Evolutionary conservation across 768 basidiomycete species (phyloP).

Genomic region (Boletus fagicola): DNA sequence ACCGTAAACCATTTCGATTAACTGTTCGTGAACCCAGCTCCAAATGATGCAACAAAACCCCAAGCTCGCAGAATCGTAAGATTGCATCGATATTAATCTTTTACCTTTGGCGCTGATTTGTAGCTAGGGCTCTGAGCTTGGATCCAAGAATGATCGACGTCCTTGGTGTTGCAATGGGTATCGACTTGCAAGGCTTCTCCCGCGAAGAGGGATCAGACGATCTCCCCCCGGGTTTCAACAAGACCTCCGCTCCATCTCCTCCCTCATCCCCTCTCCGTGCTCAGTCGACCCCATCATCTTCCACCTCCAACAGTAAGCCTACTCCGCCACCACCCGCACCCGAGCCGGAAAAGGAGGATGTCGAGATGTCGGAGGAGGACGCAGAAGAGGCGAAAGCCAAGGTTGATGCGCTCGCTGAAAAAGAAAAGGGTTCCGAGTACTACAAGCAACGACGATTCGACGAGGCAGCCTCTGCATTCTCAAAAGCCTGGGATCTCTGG

Average conservation of each 20-base stretch:
- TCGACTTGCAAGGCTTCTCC: constrained; percentile 85
- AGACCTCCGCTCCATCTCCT: constrained; percentile 21
- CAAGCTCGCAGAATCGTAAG: constrained; percentile 55
- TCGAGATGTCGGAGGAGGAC: constrained; percentile 64
- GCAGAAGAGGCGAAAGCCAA: constrained; percentile 71
- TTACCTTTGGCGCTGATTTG: constrained; percentile 4
- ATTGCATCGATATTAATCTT: not conserved
- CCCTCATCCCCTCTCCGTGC: constrained; percentile 31
- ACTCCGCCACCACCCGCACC: constrained; percentile 40
- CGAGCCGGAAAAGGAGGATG: constrained; percentile 51
- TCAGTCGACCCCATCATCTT: constrained; percentile 38
- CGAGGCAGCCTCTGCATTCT: constrained; percentile 71
- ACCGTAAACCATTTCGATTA: not conserved
- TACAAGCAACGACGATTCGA: constrained; percentile 88
- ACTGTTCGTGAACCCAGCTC: constrained; percentile 40
- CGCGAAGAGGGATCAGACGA: constrained; percentile 84
- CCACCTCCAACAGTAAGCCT: constrained; percentile 41
- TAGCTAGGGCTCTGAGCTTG: constrained; percentile 47
- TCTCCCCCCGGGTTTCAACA: constrained; percentile 57
- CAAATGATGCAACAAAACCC: constrained; percentile 70
- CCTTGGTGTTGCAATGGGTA: constrained; percentile 87
- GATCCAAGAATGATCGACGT: constrained; percentile 96
- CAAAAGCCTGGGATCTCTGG: constrained; percentile 89
- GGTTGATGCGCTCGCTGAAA: constrained; percentile 75
- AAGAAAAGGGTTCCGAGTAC: constrained; percentile 71